These are phyloP conservation scores for Mycena polygramma DNA, from an alignment of 768 basidiomycete species.

Conservation along the genomic window DNA sequence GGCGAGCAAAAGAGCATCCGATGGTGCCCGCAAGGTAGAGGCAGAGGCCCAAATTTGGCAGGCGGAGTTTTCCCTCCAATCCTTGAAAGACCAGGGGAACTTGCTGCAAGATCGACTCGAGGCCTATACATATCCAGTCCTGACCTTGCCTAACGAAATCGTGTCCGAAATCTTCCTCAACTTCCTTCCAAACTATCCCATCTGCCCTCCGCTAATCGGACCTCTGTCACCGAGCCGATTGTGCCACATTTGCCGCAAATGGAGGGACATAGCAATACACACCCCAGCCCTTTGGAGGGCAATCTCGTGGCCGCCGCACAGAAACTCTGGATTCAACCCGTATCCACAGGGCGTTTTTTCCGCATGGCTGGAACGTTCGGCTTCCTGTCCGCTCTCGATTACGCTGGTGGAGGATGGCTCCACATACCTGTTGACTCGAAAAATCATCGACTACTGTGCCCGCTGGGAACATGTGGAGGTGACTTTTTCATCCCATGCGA, in stretches of 20 bases:
- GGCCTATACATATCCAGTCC: not conserved
- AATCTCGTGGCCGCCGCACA: not conserved
- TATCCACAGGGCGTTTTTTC: not conserved
- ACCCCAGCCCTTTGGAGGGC: constrained; percentile 14
- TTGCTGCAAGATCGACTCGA: not conserved
- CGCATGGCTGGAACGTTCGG: not conserved
- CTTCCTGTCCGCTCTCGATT: constrained; percentile 8
- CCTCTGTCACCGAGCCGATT: not conserved
- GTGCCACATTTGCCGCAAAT: constrained; percentile 7
- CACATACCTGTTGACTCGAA: not conserved
- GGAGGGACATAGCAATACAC: constrained; percentile 9
- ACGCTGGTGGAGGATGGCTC: not conserved
- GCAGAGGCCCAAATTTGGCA: no score
- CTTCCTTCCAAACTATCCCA: constrained; percentile 7
- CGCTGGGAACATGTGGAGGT: no score
- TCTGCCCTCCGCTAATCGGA: not conserved
- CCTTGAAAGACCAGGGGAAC: not conserved
- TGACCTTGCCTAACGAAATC: constrained; percentile 9
- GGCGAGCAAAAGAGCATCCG: no score
- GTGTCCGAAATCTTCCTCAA: not conserved
- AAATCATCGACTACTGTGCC: not conserved
- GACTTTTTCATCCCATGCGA: no score
- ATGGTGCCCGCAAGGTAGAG: no score
- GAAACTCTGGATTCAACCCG: accelerated
- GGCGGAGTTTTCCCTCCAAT: no score